These are phyloP conservation scores for Adansonia grandidieri DNA, from an alignment of 441 rosid genomes.

Conservation along the genomic window DNA sequence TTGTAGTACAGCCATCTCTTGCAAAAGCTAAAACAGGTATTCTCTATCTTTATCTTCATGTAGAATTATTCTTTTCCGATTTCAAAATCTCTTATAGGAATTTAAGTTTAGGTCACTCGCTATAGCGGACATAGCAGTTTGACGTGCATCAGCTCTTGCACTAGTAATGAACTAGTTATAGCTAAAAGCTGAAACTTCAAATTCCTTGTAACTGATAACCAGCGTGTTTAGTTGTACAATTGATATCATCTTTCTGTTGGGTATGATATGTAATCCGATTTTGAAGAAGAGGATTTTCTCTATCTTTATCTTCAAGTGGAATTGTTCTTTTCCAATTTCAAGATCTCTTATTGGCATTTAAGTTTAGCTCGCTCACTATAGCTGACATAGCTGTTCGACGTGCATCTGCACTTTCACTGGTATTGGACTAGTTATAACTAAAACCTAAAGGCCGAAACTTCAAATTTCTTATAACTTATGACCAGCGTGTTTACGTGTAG, in stretches of 20 bases:
- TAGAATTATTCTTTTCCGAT: background rate
- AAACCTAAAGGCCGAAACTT: background rate
- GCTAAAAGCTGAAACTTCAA: background rate
- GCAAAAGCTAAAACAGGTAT: constrained; percentile 31
- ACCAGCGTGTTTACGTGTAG: background rate
- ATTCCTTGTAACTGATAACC: background rate
- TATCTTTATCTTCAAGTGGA: background rate
- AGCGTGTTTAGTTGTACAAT: background rate
- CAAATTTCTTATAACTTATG: background rate
- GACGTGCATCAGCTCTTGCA: background rate
- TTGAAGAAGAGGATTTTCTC: no score
- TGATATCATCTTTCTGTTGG: no score
- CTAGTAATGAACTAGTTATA: background rate
- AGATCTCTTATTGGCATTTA: constrained; percentile 3
- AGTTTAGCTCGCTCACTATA: constrained; percentile 11
- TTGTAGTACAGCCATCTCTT: constrained; percentile 32
- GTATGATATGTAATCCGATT: background rate
- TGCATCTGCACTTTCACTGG: background rate
- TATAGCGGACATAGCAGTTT: background rate
- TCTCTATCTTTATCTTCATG: constrained; percentile 8
- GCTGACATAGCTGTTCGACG: background rate
- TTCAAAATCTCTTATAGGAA: background rate
- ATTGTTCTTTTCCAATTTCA: background rate
- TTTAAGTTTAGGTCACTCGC: constrained; percentile 15
- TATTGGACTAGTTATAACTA: background rate